Conservation (phyloP, 2,329 filamentous ascomycete genomes). For the Nemania diffusa region DNA sequence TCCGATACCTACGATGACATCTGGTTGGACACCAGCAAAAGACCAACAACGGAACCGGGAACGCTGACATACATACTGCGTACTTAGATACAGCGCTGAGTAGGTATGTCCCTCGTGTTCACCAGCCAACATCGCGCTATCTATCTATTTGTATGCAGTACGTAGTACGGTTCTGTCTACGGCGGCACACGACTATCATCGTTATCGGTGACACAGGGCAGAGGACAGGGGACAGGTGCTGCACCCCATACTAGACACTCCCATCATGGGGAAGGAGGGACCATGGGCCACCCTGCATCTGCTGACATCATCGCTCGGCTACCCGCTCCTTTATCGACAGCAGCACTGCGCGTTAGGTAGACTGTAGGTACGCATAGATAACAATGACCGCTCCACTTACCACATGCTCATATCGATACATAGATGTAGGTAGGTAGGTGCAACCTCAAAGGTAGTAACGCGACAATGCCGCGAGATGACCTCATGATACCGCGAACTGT, state of each 20-base stretch:
- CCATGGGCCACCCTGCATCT: constrained; percentile 4
- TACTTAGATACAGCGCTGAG: too few relatives aligned
- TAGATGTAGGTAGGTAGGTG: too few relatives aligned
- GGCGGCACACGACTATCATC: too few relatives aligned
- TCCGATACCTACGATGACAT: background rate
- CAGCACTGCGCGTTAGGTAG: background rate
- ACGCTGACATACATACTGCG: background rate
- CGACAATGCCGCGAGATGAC: background rate
- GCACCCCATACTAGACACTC: background rate
- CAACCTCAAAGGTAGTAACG: background rate
- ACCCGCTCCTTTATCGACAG: background rate
- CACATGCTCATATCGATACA: background rate
- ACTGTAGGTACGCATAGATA: background rate
- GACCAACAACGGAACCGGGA: background rate
- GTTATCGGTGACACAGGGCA: too few relatives aligned
- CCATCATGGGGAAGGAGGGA: background rate
- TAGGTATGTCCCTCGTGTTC: too few relatives aligned
- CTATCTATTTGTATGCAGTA: too few relatives aligned
- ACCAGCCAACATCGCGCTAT: constrained; percentile 7
- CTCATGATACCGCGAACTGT: background rate
- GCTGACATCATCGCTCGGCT: constrained; percentile 27
- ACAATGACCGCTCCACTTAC: background rate
- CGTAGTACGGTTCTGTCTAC: too few relatives aligned
- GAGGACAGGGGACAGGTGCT: background rate
- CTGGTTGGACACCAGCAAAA: constrained; percentile 19